phyloP scores from a whole-genome alignment of 805 yeast genomes.

The Wickerhamiella spandovensis region DNA sequence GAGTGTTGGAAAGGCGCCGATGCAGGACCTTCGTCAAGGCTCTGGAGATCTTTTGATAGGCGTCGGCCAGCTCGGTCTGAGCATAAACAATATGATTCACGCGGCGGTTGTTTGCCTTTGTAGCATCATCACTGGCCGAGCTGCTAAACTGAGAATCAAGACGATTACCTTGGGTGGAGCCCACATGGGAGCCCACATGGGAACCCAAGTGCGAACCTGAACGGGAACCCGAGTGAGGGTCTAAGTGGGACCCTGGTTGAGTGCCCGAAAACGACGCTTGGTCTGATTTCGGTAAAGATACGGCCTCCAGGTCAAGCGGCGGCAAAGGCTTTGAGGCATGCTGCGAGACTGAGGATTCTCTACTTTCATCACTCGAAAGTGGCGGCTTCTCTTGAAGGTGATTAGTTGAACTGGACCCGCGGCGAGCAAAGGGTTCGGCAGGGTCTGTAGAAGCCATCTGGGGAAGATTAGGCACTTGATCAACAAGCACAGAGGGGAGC shows the following conservation, averaged over 20 bases:
- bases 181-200: neutral
- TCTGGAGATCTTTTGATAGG: conserved; percentile 13
- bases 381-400: neutral
- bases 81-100: neutral
- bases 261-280: neutral
- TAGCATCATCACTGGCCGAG: neutral
- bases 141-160: neutral
- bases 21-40: conserved; percentile 12
- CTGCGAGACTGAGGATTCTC: neutral
- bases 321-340: neutral
- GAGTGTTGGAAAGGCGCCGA: conserved; percentile 13
- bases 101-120: neutral
- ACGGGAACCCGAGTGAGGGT: neutral
- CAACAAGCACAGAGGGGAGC: neutral
- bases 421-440: neutral
- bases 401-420: neutral
- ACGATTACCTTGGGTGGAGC: neutral
- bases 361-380: neutral
- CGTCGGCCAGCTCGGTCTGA: conserved; percentile 10
- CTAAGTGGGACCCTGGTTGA: neutral
- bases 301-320: too few species aligned
- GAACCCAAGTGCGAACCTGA: too few species aligned
- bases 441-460: neutral
- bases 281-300: too few species aligned
- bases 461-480: neutral